Evolutionary conservation across 2,329 filamentous ascomycete species (phyloP), one percentile per base, ranked within the genome.

Genomic region (Stemphylium beticola): DNA sequence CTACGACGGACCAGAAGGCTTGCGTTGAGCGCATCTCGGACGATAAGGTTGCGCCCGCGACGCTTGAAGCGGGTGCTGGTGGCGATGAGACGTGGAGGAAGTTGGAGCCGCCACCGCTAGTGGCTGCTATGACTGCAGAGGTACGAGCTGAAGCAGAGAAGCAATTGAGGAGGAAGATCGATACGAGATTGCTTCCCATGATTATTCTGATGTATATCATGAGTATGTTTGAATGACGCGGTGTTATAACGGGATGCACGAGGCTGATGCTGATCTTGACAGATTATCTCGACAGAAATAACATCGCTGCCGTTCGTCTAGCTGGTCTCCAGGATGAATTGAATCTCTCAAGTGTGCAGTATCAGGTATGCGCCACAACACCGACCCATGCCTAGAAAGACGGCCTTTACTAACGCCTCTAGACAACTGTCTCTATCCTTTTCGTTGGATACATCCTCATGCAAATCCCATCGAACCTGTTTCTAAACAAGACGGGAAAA

Each of bases 161-260:
- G 53, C 81, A 78, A 32, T 76, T 93, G 64, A 82, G 86, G 72
- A 83, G 86, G 62, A 92, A 91, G 76, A 86, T 92, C 49, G 90
- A 92, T 68, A 64, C 82, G 17, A 82, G 88, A 46, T 55, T 92
- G 72, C 78, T 91, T 64, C 88, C 88, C 0, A 86, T 87, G 75
- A 78, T 92, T 53, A 84, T 92, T 42, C 72, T 91, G 60, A 89
- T 92, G 77, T 92, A 91, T 67, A 90, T 92, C 70, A 73, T 89
- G 77, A 91, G 92, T 75, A 92, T 90, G 72, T 89, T 15, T 26
- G 29, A 18, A 20, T 39, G 38, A 10, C 2, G 8, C 15, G 5
- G 11, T 18, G n/a, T 34, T 4, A 31, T 12, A 18, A 34, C 14
- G 2, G 24, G 34, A 18, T 34, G 11, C 4, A 6, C 8, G 5